Base-by-base conservation (phyloP, 768 basidiomycete genomes). In the Cantharellus anzutake region DNA sequence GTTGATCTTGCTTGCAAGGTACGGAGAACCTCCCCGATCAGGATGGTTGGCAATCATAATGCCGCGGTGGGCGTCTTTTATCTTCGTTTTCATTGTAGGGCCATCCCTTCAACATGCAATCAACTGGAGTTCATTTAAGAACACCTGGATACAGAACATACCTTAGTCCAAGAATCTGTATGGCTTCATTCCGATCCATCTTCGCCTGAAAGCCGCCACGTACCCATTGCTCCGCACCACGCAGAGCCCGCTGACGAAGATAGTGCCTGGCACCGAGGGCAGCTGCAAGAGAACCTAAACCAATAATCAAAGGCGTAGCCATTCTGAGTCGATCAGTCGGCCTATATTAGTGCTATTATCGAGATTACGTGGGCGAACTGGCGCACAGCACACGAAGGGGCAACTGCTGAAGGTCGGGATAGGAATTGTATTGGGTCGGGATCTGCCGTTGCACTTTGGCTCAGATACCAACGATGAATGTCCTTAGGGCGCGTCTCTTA, bases 31-130 rank as follows among this genome's bases (percentile, higher is more conserved):
- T 41, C 96, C 96, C 62, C 96, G 78, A 75, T 99, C 96, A 5
- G 96, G 96, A 73, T 99, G 96, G 72, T 99, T 99, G 38, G 91
- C 87, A 57, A 98, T 78, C 96, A 99, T 99, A 65, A 99, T 87
- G 42, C 85, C 80, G 59, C 94, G 82, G 72, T 99, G 96, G 0
- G 96, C 92, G 65, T 97, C 94, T 73, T 97, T 97, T 60, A 97
- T 70, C 69, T 76, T 81, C 58, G 68, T 79, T n/a, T 80, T 78
- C n/a, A 94, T 73, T 60, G 74, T 75, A 5, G 87, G 78, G 16
- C 82, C 80, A 63, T 98, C 94, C 71, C 94, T 99, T 68, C 1
- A 42, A 41, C 16, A 41, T 58, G n/a, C 40, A 50, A 3, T 11
- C 63, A 58, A 29, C 39, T 48, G 4, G 58, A 39, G 5, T 11